Conservation (phyloP, 1,284 basidiomycete genomes). For the Moesziomyces sp. region DNA sequence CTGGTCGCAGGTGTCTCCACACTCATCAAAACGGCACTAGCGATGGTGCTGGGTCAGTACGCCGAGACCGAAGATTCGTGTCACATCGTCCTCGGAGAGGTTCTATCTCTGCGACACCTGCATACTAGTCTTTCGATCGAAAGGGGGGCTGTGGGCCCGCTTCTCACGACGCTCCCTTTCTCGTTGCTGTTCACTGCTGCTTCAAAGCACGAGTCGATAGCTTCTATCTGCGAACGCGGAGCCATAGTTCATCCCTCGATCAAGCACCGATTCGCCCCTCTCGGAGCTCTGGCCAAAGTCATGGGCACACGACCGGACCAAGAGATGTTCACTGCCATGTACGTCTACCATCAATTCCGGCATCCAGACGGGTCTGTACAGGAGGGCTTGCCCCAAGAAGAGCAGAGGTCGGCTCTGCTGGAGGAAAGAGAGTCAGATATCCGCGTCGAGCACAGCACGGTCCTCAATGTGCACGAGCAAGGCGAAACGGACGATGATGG, state of each 20-base stretch:
- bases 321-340: constrained; percentile 23
- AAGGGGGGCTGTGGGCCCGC: constrained; percentile 15
- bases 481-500: neutral
- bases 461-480: constrained; percentile 14
- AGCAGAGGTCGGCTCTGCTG: neutral
- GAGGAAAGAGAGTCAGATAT: constrained; percentile 1
- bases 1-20: neutral
- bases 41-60: constrained; percentile 14
- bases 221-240: neutral
- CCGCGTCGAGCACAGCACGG: constrained; percentile 21
- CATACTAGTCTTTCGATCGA: constrained; percentile 12
- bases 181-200: constrained; percentile 6
- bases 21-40: constrained; percentile 18
- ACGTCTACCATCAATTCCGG: constrained; percentile 9
- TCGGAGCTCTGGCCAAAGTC: neutral
- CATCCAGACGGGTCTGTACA: neutral
- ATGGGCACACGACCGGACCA: constrained; percentile 10
- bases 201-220: neutral
- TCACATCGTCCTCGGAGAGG: constrained; percentile 14
- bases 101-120: constrained; percentile 7
- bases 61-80: constrained; percentile 6
- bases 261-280: constrained; percentile 6
- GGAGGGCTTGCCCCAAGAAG: neutral
- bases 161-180: constrained; percentile 15
- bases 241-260: constrained; percentile 4